Conservation (phyloP, 768 basidiomycete genomes). For the Kondoa malvinella region DNA sequence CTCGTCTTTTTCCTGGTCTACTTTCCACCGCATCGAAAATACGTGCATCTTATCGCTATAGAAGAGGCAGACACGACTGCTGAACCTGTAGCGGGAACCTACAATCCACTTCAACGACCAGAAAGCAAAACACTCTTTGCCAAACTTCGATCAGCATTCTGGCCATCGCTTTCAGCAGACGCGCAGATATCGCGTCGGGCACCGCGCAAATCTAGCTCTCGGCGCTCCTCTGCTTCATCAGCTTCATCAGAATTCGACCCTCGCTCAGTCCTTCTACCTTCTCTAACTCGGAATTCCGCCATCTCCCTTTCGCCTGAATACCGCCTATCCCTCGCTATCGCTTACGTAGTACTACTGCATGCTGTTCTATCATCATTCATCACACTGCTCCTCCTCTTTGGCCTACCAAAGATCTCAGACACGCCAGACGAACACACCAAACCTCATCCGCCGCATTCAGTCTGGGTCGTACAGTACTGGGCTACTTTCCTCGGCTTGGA, state of each 20-base stretch:
- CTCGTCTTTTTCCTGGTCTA: slow-evolving; percentile 80
- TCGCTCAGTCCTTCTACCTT: slow-evolving; percentile 18
- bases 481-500: slow-evolving; percentile 74
- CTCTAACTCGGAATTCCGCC: slow-evolving; percentile 13
- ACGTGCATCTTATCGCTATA: slow-evolving; percentile 54
- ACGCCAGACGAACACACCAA: slow-evolving; percentile 12
- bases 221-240: slow-evolving; percentile 3
- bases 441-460: slow-evolving; percentile 29
- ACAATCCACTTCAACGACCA: slow-evolving; percentile 30
- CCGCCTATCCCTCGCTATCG: slow-evolving; percentile 56
- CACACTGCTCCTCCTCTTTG: slow-evolving; percentile 43
- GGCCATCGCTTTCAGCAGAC: neutral
- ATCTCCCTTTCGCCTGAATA: slow-evolving; percentile 40
- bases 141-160: slow-evolving; percentile 31
- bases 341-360: slow-evolving; percentile 54
- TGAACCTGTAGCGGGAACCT: neutral
- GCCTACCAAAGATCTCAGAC: slow-evolving; percentile 20
- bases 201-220: neutral
- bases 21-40: slow-evolving; percentile 73
- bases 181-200: no score
- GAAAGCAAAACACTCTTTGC: slow-evolving; percentile 49
- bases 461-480: slow-evolving; percentile 42
- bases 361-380: slow-evolving; percentile 45
- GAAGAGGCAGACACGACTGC: neutral
- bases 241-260: slow-evolving; percentile 14